phyloP scores from a whole-genome alignment of 805 yeast species.

The Ogataea nitratoaversa region DNA sequence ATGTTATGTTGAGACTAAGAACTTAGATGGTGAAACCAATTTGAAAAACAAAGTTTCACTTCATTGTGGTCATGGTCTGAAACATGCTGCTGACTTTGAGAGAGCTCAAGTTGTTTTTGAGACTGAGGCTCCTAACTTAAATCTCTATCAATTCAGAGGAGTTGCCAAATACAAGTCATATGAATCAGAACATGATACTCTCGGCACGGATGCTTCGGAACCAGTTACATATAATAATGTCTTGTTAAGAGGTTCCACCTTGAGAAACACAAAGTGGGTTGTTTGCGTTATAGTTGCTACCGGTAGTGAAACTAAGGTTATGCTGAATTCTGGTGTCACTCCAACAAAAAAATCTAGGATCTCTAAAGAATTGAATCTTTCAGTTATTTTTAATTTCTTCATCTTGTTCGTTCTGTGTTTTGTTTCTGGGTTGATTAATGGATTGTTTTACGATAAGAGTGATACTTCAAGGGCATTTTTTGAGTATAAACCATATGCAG shows the following conservation, averaged over 20 bases:
- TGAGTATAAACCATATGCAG: slow-evolving; percentile 59
- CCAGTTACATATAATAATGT: slow-evolving; percentile 59
- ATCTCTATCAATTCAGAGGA: slow-evolving; percentile 64
- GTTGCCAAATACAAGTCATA: slow-evolving; percentile 49
- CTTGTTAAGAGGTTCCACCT: slow-evolving; percentile 65
- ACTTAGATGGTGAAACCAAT: slow-evolving; percentile 74
- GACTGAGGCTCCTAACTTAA: slow-evolving; percentile 68
- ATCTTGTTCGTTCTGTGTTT: slow-evolving; percentile 63
- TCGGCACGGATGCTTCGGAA: slow-evolving; percentile 40
- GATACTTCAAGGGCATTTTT: slow-evolving; percentile 48
- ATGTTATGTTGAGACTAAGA: slow-evolving; percentile 66
- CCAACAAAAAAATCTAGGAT: slow-evolving; percentile 70
- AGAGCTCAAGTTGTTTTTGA: slow-evolving; percentile 57
- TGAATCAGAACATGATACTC: slow-evolving; percentile 27
- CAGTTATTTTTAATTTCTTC: slow-evolving; percentile 59
- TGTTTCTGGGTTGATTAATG: slow-evolving; percentile 66
- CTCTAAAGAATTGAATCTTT: slow-evolving; percentile 60
- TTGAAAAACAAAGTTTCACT: slow-evolving; percentile 56
- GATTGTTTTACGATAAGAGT: slow-evolving; percentile 47
- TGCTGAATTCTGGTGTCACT: slow-evolving; percentile 73
- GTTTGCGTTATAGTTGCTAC: slow-evolving; percentile 74
- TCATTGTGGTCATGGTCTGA: slow-evolving; percentile 48
- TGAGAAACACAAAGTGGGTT: slow-evolving; percentile 74
- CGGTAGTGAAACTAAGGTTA: slow-evolving; percentile 70
- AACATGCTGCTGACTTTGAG: slow-evolving; percentile 55